A percentile compares a stretch with the other conserved stretches of the same genome.
phyloP scores from a whole-genome alignment of 2,329 filamentous ascomycete genomes.

The Pseudogymnoascus sp. region DNA sequence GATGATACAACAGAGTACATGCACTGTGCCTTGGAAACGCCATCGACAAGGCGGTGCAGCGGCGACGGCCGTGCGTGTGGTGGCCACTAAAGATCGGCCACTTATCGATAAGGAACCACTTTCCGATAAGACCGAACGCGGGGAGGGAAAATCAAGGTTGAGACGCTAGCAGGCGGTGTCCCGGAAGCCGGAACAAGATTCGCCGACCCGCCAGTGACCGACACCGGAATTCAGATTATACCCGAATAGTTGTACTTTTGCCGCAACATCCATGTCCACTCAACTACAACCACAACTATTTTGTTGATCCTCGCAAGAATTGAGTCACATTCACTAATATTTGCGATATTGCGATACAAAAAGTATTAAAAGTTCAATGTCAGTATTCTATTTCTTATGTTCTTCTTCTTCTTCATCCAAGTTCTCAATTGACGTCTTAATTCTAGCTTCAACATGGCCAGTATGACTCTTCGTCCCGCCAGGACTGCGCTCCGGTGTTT shows the following conservation, averaged over 20 bases:
- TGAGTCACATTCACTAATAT: slow-evolving; percentile 4
- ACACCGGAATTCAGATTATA: slow-evolving; percentile 7
- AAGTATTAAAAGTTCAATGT: background rate
- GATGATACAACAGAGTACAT: slow-evolving; percentile 8
- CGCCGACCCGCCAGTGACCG: background rate
- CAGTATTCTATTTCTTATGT: background rate
- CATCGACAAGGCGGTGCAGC: background rate
- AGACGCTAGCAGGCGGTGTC: background rate
- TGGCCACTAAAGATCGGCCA: background rate
- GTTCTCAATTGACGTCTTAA: slow-evolving; percentile 12
- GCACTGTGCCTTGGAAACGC: slow-evolving; percentile 3
- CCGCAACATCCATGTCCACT: background rate
- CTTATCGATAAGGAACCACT: slow-evolving; percentile 5
- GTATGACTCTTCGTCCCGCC: slow-evolving; percentile 18
- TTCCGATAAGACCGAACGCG: slow-evolving; percentile 1
- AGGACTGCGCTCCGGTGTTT: slow-evolving; percentile 19
- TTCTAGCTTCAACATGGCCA: slow-evolving; percentile 16
- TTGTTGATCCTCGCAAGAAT: background rate
- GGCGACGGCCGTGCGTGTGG: background rate
- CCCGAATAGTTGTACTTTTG: background rate
- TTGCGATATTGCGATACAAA: background rate
- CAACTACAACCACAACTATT: background rate
- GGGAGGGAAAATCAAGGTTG: background rate
- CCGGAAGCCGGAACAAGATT: background rate
- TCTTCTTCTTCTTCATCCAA: background rate